Evolutionary conservation across 2,329 filamentous ascomycete genomes (phyloP), one percentile per base, ranked within the genome.

Genomic region (Cytospora mali): DNA sequence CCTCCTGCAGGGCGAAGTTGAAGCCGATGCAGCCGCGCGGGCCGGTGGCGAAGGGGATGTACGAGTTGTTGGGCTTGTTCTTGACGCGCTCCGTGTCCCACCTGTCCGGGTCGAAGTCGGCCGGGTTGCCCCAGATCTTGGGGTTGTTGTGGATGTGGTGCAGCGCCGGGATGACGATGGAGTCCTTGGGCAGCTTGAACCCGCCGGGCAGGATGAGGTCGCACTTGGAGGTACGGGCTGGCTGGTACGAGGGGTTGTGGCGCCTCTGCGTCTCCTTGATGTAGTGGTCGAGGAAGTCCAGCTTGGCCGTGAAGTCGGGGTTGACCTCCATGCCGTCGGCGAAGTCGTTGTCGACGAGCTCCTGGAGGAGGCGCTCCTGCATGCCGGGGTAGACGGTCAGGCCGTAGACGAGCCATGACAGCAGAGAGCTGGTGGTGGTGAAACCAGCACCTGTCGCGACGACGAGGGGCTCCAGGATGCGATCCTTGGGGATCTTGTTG

Each of bases 231-330:
- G 82, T 88, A 31, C 86, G 82, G 1, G 76, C 85, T 0, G 86
- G 83, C 67, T 88, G 85, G 74, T 82, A 88, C 0, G 83, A 84
- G 0, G 85, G 82, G 72, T 84, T 87, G 74, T 88, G 85, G 3
- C 76, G 75, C 2, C 85, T 79, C 69, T 85, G 84, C 0, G 79
- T 84, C 70, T 88, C 85, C 71, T 88, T 87, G 76, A 88, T 74
- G 71, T 81, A 85, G 53, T 80, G 79, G 70, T 86, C 84, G 10
- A 85, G 76, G 72, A 81, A 86, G 2, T 74, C 69, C 6, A 88
- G 77, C 50, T 75, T 73, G 56, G 79, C 73, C 2, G 79, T 80
- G 3, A 80, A 64, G 11, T 85, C 83, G 0, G 79, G 73, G 0
- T 80, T 81, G 27, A 81, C 73, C 48, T 78, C 70, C 0, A 75